Evolutionary conservation across 495 filamentous ascomycete species (phyloP), one percentile per base, ranked within the genome.

Genomic region (Trichoderma gamsii): DNA sequence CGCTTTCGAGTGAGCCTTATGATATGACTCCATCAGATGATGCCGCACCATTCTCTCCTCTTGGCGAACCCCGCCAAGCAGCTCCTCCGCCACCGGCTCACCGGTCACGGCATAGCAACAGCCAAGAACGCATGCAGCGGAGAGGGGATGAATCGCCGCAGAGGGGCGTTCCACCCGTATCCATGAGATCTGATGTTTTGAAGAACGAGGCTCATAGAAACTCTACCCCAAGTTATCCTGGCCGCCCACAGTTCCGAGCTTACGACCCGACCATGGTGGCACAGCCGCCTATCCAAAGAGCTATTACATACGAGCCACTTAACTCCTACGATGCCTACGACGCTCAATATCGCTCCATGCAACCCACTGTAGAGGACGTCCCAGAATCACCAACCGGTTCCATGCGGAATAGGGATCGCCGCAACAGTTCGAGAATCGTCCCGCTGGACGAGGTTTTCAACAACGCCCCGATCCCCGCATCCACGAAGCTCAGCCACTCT

Each of bases 311-410:
- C 41, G 72, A 73, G 9, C 71, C 76, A 0, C 82, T 84, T 71
- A 76, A 85, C 63, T 83, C 82, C 7, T 84, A 82, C 66, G 83
- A 85, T 68, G 65, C 76, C 52, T 83, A 82, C 68, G 81, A 82
- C 41, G 32, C 72, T 9, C 73, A 74, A 32, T 71, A 81, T 69
- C 80, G 81, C 46, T 79, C 80, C 18, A 88, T 90, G 88, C 88
- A 90, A 69, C 86, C 87, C 27, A 86, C 83, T 6, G 88, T 90
- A 59, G 88, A 90, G 72, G 88, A 90, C 74, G 88, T 86, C 63
- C 84, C 85, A 3, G 80, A 82, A 63, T 81, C 82, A 16, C 83
- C 83, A 2, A 76, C 73, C 18, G 72, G 74, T n/a, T 52, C 44
- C 23, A 35, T 66, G 9, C 73, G 71, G 44, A 67, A 73, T 81